Conservation (phyloP, 768 basidiomycete genomes). For the Lyophyllum decastes region DNA sequence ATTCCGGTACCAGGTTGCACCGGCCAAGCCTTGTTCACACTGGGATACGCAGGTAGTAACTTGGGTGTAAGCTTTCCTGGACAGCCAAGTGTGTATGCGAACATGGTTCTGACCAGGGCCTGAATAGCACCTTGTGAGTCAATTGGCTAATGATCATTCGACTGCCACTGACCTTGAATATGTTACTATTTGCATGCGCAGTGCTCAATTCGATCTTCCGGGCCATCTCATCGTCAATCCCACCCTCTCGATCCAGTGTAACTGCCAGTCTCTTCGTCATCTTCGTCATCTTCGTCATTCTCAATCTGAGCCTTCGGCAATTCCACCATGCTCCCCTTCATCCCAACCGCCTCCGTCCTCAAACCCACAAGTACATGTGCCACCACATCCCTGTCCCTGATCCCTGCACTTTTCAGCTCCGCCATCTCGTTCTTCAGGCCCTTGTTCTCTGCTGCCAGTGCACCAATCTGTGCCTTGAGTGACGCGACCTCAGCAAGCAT, state of each 20-base stretch:
- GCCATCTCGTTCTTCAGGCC: neutral
- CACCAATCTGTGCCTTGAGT: neutral
- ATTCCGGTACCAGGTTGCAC: neutral
- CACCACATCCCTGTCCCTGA: neutral
- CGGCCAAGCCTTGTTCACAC: neutral
- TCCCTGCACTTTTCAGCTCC: neutral
- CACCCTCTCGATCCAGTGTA: neutral
- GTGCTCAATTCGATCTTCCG: neutral
- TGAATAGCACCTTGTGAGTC: neutral
- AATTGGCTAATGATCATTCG: neutral
- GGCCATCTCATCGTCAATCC: neutral
- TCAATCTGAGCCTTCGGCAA: neutral
- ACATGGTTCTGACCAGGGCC: neutral
- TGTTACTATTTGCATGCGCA: neutral
- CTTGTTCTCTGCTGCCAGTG: neutral
- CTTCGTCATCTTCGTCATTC: neutral
- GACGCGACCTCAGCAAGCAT: neutral
- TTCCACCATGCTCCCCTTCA: neutral
- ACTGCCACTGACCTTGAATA: neutral
- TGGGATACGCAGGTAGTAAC: neutral
- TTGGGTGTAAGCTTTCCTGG: neutral
- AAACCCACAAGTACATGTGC: neutral
- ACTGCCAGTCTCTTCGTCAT: neutral
- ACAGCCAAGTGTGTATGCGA: neutral
- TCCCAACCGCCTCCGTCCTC: neutral